Evolutionary conservation across 2,329 filamentous ascomycete species (phyloP).

Genomic region (Fusarium protoensiforme): DNA sequence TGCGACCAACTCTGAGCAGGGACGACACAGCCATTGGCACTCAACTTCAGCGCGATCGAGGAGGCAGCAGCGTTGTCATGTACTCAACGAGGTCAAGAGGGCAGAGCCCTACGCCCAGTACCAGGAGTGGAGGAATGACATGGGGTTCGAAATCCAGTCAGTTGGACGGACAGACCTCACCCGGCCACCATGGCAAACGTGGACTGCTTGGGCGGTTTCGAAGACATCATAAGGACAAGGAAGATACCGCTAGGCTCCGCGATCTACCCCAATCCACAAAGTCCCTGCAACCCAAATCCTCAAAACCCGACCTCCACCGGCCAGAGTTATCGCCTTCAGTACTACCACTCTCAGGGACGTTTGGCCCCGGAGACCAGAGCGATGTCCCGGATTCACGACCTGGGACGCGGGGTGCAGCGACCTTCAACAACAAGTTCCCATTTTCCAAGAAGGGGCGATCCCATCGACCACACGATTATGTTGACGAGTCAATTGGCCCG

Average conservation of each 20-base stretch:
- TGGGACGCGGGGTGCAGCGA: slow-evolving; percentile 54
- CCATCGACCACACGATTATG: slow-evolving; percentile 60
- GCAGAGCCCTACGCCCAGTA: slow-evolving; percentile 84
- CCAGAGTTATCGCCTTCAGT: slow-evolving; percentile 53
- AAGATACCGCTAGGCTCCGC: slow-evolving; percentile 53
- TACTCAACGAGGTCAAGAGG: slow-evolving; percentile 68
- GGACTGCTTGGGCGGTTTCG: slow-evolving; percentile 63
- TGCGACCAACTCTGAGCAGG: slow-evolving; percentile 78
- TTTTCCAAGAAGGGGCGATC: slow-evolving; percentile 68
- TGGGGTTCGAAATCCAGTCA: slow-evolving; percentile 61
- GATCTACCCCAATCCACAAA: slow-evolving; percentile 64
- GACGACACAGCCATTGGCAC: slow-evolving; percentile 71
- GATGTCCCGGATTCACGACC: slow-evolving; percentile 43
- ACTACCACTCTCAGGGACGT: slow-evolving; percentile 46
- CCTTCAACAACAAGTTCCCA: slow-evolving; percentile 72
- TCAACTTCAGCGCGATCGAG: slow-evolving; percentile 59
- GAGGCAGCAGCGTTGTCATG: slow-evolving; percentile 61
- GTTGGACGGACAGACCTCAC: slow-evolving; percentile 68
- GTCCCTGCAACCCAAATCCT: slow-evolving; percentile 63
- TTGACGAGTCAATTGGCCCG: slow-evolving; percentile 69
- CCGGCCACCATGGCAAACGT: slow-evolving; percentile 63
- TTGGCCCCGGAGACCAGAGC: slow-evolving; percentile 44
- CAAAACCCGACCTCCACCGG: slow-evolving; percentile 58
- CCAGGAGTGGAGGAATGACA: slow-evolving; percentile 64
- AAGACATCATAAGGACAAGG: slow-evolving; percentile 66